Conservation (phyloP, 2,329 filamentous ascomycete species). For the Whalleya microplaca region DNA sequence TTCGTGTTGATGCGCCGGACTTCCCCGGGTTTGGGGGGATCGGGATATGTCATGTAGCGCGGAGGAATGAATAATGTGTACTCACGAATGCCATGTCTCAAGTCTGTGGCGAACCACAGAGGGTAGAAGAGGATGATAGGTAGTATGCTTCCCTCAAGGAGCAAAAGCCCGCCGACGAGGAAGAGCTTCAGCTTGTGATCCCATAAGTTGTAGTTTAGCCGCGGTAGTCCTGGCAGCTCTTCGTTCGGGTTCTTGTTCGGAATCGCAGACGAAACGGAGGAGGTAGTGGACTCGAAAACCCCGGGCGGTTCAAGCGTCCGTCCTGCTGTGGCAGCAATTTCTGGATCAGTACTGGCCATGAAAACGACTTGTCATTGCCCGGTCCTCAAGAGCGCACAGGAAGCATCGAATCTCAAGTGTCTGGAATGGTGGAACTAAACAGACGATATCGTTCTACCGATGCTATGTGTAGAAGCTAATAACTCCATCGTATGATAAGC, state of each 20-base stretch:
- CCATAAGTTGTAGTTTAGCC: conserved; percentile 42
- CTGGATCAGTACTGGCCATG: conserved; percentile 21
- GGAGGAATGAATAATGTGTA: conserved; percentile 27
- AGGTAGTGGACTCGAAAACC: conserved; percentile 13
- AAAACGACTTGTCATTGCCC: conserved; percentile 8
- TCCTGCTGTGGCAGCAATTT: conserved; percentile 16
- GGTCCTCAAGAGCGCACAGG: neutral
- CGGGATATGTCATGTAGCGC: neutral
- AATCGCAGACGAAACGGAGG: conserved; percentile 19
- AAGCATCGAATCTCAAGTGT: neutral
- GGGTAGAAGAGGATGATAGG: conserved; percentile 58
- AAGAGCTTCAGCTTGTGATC: conserved; percentile 48
- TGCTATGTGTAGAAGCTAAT: conserved; percentile 10
- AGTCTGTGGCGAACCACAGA: conserved; percentile 43
- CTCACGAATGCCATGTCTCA: conserved; percentile 42
- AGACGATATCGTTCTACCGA: conserved; percentile 12
- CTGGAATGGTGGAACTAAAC: conserved; percentile 5
- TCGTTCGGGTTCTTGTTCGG: conserved; percentile 22
- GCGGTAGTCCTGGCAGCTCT: conserved; percentile 31
- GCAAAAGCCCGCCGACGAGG: conserved; percentile 50
- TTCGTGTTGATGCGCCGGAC: neutral
- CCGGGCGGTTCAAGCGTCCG: conserved; percentile 11
- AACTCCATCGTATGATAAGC: conserved; percentile 13
- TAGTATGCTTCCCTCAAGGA: conserved; percentile 52
- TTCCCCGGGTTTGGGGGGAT: neutral